Evolutionary conservation across 2,329 filamentous ascomycete genomes (phyloP), one percentile per base, ranked within the genome.

Genomic region (Tolypocladium pustulatum): DNA sequence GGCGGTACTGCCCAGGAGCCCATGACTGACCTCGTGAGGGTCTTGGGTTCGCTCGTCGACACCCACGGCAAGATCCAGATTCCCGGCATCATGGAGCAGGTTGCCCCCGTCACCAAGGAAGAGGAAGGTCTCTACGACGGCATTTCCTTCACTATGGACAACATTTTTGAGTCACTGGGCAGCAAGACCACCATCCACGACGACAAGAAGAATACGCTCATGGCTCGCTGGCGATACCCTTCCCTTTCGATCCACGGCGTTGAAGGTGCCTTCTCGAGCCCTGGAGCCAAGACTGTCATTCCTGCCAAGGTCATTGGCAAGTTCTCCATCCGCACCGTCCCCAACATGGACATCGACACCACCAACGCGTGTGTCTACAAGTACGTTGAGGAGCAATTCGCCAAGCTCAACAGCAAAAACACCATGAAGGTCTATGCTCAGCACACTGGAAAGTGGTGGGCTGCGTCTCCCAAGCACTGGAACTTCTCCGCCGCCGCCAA

Each of bases 391-490:
- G 86, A 89, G 64, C 85, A 89, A 65, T 97, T 96, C 73, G 87
- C 88, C 67, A 91, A 91, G 76, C 82, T 97, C 38, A 84, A 85
- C 64, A 94, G 88, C 75, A 99, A 99, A 82, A 99, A 99, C 80
- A 91, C 81, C 20, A 75, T 96, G 70, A 89, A 90, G 67, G 86
- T 91, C 57, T 86, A 81, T 70, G 81, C 92, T 60, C 87, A 93
- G 75, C 94, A 99, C 79, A 87, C 86, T 60, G 94, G 94, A 66
- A 97, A 97, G 78, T 99, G 94, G 94, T 99, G 94, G 94, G 91
- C 96, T 54, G 91, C 95, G 54, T 92, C 89, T 70, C 93, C 94
- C 36, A 94, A 96, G 78, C 93, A 99, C 82, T 97, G 94, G 91
- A 99, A 99, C 82, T 99, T 97, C 77, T 84, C 86, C 36, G 93